Percentiles rank a stretch among this genome's conserved stretches.
These are phyloP conservation scores for Pneumocystis murina DNA, from an alignment of 1,139 yeast genomes.

Conservation along the genomic window DNA sequence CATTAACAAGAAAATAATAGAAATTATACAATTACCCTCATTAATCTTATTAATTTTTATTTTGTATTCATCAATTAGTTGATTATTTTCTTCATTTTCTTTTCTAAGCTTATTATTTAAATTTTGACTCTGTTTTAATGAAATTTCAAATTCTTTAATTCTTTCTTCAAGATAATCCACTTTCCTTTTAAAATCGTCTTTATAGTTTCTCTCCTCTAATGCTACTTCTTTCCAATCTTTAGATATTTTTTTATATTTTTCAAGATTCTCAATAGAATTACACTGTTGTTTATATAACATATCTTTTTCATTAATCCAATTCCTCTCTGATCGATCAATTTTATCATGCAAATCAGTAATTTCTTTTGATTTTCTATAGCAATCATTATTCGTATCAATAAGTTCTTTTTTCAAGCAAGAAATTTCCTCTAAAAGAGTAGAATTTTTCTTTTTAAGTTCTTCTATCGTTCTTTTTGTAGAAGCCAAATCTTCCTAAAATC, in stretches of 20 bases:
- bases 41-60: conserved; percentile 25
- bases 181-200: conserved; percentile 21
- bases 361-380: conserved; percentile 45
- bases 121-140: conserved; percentile 9
- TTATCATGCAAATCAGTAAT: conserved; percentile 35
- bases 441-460: conserved; percentile 24
- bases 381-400: conserved; percentile 45
- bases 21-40: conserved; percentile 18
- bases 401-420: conserved; percentile 38
- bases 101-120: conserved; percentile 9
- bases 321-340: conserved; percentile 30
- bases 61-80: conserved; percentile 16
- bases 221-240: conserved; percentile 29
- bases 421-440: conserved; percentile 24
- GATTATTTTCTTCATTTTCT: conserved; percentile 13
- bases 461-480: not conserved
- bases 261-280: conserved; percentile 18
- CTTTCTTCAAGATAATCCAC: conserved; percentile 37
- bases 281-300: conserved; percentile 19
- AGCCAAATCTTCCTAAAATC: not conserved
- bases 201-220: conserved; percentile 22
- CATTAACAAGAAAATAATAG: conserved; percentile 13
- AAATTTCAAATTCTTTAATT: conserved; percentile 19
- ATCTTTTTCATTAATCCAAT: conserved; percentile 33
- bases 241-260: conserved; percentile 28